phyloP scores from a whole-genome alignment of 2,329 filamentous ascomycete species.

The Oidium heveae region DNA sequence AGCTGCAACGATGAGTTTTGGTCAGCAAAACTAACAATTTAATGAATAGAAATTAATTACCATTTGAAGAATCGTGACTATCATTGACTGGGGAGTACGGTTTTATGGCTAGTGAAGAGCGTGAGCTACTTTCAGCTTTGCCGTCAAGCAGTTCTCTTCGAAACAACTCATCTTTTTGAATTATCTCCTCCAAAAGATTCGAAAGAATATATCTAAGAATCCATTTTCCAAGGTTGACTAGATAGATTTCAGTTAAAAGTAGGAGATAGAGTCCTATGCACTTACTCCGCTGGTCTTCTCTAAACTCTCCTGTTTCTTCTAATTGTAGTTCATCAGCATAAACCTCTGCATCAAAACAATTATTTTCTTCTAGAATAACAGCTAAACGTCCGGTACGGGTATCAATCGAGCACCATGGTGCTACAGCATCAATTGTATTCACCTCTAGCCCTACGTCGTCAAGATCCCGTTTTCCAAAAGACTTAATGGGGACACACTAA shows the following conservation, averaged over 20 bases:
- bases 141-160: constrained; percentile 35
- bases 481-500: constrained; percentile 63
- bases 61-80: too few relatives aligned
- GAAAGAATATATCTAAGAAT: constrained; percentile 78
- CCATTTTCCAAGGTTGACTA: constrained; percentile 94
- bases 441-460: constrained; percentile 75
- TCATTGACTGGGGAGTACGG: neutral
- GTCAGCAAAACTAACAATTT: too few relatives aligned
- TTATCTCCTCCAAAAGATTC: constrained; percentile 71
- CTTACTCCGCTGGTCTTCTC: constrained; percentile 82
- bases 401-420: constrained; percentile 91
- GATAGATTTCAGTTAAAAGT: neutral
- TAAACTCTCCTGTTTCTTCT: constrained; percentile 51
- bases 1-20: too few relatives aligned
- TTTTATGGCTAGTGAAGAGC: neutral
- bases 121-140: neutral
- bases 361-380: constrained; percentile 77
- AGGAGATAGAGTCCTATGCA: constrained; percentile 2
- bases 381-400: constrained; percentile 79
- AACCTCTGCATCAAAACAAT: constrained; percentile 92
- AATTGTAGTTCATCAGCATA: constrained; percentile 75
- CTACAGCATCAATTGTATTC: constrained; percentile 70
- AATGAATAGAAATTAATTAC: too few relatives aligned
- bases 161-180: constrained; percentile 51
- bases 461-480: constrained; percentile 82